phyloP scores from a whole-genome alignment of 352 stramenopile species.

The Phytophthora capsici region DNA sequence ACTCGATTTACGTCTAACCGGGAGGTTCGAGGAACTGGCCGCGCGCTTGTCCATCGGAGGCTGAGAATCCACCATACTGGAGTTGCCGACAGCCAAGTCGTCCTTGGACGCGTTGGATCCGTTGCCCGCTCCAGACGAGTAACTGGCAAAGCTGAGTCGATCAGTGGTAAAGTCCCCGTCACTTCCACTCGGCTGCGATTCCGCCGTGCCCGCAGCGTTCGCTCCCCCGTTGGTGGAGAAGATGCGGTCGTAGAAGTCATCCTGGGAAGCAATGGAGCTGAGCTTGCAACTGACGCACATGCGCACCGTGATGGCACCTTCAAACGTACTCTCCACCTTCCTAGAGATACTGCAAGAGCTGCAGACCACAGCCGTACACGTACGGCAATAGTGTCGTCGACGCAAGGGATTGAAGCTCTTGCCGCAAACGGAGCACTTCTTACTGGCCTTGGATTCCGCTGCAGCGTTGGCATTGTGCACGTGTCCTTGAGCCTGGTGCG shows the following conservation, averaged over 20 bases:
- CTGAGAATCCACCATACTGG: slow-evolving; percentile 20
- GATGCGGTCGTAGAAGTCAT: slow-evolving; percentile 86
- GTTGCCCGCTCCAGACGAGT: slow-evolving; percentile 40
- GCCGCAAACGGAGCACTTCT: slow-evolving; percentile 82
- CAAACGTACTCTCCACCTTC: slow-evolving; percentile 61
- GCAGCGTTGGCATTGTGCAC: slow-evolving; percentile 19
- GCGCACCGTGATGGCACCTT: slow-evolving; percentile 62
- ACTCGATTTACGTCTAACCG: slow-evolving; percentile 65
- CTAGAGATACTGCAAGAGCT: slow-evolving; percentile 82
- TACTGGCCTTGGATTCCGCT: slow-evolving; percentile 34
- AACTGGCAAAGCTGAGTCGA: slow-evolving; percentile 56
- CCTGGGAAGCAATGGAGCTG: slow-evolving; percentile 65
- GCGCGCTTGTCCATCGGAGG: slow-evolving; percentile 42
- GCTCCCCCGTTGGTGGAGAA: slow-evolving; percentile 58
- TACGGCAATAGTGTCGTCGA: slow-evolving; percentile 77
- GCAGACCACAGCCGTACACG: slow-evolving; percentile 77
- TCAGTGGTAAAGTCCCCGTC: slow-evolving; percentile 48
- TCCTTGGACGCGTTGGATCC: slow-evolving; percentile 38
- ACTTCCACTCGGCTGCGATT: slow-evolving; percentile 38
- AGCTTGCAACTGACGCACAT: slow-evolving; percentile 88
- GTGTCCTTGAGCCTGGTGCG: slow-evolving; percentile 10
- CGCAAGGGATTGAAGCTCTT: slow-evolving; percentile 88
- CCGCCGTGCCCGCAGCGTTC: slow-evolving; percentile 10
- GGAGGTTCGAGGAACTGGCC: slow-evolving; percentile 40
- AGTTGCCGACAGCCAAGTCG: slow-evolving; percentile 9